These are phyloP conservation scores for Volvox reticuliferus DNA, from an alignment of 139 green algal genomes.

Conservation along the genomic window DNA sequence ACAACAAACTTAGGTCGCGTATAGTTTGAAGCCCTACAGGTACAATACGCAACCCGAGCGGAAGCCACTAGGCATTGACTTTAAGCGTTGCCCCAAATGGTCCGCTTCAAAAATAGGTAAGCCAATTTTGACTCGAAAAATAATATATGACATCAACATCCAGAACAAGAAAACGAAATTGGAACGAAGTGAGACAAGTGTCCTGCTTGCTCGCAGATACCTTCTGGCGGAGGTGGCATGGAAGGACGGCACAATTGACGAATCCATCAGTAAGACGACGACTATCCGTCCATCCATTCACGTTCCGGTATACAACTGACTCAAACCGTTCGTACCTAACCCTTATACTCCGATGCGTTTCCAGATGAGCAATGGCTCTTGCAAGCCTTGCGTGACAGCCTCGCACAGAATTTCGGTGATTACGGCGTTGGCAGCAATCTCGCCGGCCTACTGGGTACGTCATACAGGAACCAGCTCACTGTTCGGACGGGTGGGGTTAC, in stretches of 20 bases:
- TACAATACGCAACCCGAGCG: too few species aligned
- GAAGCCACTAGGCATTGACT: too few species aligned
- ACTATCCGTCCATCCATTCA: not conserved
- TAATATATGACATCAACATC: not conserved
- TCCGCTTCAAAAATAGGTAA: slow-evolving; percentile 32
- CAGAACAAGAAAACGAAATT: too few species aligned
- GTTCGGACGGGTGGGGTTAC: not conserved
- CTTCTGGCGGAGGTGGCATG: slow-evolving; percentile 15
- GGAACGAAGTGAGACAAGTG: not conserved
- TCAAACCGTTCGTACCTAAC: not conserved
- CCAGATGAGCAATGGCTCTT: not conserved
- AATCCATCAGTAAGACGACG: not conserved
- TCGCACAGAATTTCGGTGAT: slow-evolving; percentile 20
- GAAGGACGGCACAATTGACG: slow-evolving; percentile 15
- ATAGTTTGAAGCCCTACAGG: too few species aligned
- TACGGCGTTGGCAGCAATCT: slow-evolving; percentile 2
- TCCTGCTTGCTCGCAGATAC: slow-evolving; percentile 7
- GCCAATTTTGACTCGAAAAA: not conserved
- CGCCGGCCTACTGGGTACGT: not conserved
- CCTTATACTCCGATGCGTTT: not conserved
- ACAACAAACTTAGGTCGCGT: too few species aligned
- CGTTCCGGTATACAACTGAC: not conserved
- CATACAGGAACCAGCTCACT: not conserved
- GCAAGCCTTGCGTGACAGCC: not conserved
- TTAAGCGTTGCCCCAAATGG: not conserved